Base-by-base conservation (phyloP, 495 filamentous ascomycete species). In the Chaetomium tenue region DNA sequence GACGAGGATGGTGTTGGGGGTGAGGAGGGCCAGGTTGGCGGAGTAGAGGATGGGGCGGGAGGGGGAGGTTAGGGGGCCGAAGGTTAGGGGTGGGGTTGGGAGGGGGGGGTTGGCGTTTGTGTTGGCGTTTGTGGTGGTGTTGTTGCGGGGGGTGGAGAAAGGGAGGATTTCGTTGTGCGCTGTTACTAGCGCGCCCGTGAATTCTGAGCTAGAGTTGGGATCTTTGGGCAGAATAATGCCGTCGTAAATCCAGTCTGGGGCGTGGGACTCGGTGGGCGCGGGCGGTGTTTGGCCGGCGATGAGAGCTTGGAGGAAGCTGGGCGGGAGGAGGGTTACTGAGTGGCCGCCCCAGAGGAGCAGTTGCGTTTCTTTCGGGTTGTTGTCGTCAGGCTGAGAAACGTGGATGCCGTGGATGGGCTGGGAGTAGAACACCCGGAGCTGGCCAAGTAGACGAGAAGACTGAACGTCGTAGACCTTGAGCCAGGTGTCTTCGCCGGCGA, bases 41-140 rank as follows among this genome's bases (percentile, higher is more conserved):
- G 92, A 90, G 71, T 94, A 98, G 16, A 98, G 82, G 60, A 95
- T 92, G 6, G 91, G 94, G 58, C 88, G 83, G 11, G 92, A 91
- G 8, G 90, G 90, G 4, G 88, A 86, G 13, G 80, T 79, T 0
- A 90, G 74, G 28, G 81, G 65, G 6, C 80, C 72, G 7, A 79
- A 69, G 3, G 55, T 25, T 25, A 73, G 62, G 25, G 46, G 25
- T 37, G 33, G 33, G 33, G 33, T 37, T 37, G 5, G 9, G 6
- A 9, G 37, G 72, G 64, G 5, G 28, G 58, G 39, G 58, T 42
- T 26, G 39, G 13, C 23, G 56, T 69, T 60, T 15, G 66, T 37
- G 20, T 59, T 5, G 33, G 33, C 9, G 23, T 58, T 9, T 44
- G 25, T 26, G 39, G 13, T 23, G 56, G 69, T 60, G 16, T 66